phyloP scores from a whole-genome alignment of 495 filamentous ascomycete species.

The Penicillium macrosclerotiorum region DNA sequence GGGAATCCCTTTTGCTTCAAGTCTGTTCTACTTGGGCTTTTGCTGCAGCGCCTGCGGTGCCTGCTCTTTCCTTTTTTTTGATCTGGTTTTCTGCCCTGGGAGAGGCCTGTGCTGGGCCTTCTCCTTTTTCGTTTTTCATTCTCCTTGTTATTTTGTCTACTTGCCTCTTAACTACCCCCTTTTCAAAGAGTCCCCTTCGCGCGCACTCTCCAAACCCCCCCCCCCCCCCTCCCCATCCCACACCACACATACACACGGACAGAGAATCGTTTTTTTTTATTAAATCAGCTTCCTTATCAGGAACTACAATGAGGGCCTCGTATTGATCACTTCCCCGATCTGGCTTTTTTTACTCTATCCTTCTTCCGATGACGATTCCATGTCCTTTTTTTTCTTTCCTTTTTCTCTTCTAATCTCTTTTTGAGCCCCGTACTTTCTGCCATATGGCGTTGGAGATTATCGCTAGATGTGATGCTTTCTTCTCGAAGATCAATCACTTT shows the following conservation, averaged over 20 bases:
- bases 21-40: conserved; percentile 8
- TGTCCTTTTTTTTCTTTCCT: conserved; percentile 6
- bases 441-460: conserved; percentile 22
- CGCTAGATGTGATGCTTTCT: conserved; percentile 27
- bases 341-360: conserved; percentile 16
- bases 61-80: conserved; percentile 7
- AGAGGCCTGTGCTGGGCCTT: conserved; percentile 7
- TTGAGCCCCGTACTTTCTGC: conserved; percentile 22
- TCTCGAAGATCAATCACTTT: conserved; percentile 12
- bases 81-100: conserved; percentile 7
- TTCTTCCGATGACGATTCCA: conserved; percentile 3
- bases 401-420: conserved; percentile 7
- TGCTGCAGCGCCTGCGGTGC: not conserved
- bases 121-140: conserved; percentile 22
- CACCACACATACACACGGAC: conserved; percentile 30
- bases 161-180: conserved; percentile 31
- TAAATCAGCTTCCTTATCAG: conserved; percentile 34
- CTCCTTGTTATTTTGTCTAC: conserved; percentile 32
- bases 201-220: conserved; percentile 31
- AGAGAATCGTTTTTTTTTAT: conserved; percentile 28
- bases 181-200: conserved; percentile 31
- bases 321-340: conserved; percentile 23
- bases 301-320: conserved; percentile 28
- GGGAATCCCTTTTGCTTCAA: conserved; percentile 8
- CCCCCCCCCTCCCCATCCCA: too few species aligned